Percentiles rank a stretch among this genome's conserved stretches.
These are phyloP conservation scores for Rhodosporidiobolus odoratus DNA, from an alignment of 768 basidiomycete genomes.

Conservation along the genomic window DNA sequence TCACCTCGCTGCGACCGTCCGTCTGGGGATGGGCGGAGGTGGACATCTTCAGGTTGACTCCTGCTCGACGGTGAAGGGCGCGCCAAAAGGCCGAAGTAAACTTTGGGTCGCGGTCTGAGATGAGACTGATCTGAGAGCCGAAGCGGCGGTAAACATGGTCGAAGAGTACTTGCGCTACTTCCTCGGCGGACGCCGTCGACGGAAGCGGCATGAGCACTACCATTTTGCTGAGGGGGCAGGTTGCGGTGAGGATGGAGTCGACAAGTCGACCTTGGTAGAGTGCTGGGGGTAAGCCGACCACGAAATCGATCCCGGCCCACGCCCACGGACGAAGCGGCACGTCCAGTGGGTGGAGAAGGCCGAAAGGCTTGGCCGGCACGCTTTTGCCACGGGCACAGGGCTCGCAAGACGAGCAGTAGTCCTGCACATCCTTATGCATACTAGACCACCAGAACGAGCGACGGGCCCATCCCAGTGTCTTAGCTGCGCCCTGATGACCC, in stretches of 20 bases:
- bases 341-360: slow-evolving; percentile 6
- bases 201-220: slow-evolving; percentile 1
- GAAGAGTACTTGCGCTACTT: slow-evolving; percentile 49
- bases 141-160: slow-evolving; percentile 48
- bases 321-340: neutral
- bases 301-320: slow-evolving; percentile 3
- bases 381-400: slow-evolving; percentile 6
- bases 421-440: neutral
- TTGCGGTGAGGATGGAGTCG: slow-evolving; percentile 8
- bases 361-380: neutral
- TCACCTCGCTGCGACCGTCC: slow-evolving; percentile 49
- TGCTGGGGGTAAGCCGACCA: neutral
- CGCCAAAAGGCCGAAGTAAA: slow-evolving; percentile 52
- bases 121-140: slow-evolving; percentile 49
- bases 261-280: neutral
- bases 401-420: slow-evolving; percentile 11
- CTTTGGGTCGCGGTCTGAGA: slow-evolving; percentile 50
- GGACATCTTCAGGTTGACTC: slow-evolving; percentile 47
- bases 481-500: slow-evolving; percentile 7
- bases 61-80: slow-evolving; percentile 44
- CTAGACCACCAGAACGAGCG: slow-evolving; percentile 12
- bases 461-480: neutral
- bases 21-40: slow-evolving; percentile 52
- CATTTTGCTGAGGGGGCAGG: slow-evolving; percentile 1
- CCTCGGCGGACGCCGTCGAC: slow-evolving; percentile 32